Conservation (phyloP, 73 alveolate genomes). For the Symbiodinium pilosum region DNA sequence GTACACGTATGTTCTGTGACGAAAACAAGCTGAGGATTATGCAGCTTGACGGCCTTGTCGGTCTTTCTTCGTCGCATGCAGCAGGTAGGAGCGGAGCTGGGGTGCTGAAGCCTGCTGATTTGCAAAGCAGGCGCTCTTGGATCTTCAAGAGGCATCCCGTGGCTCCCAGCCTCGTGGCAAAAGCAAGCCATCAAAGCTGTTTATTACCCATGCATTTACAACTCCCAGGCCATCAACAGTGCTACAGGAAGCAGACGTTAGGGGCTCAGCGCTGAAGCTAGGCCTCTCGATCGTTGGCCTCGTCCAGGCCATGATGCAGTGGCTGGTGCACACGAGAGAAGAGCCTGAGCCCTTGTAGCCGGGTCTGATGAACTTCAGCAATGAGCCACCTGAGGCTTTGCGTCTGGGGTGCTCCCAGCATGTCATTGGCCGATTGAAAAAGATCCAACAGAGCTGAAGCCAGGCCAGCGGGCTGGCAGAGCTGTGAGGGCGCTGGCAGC, state of each 20-base stretch:
- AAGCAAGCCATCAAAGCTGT: too few species aligned
- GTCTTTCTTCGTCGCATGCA: conserved; percentile 46
- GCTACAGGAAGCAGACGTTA: not conserved
- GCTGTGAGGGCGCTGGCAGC: conserved; percentile 41
- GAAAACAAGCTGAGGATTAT: not conserved
- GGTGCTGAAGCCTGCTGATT: too few species aligned
- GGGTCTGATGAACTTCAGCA: too few species aligned
- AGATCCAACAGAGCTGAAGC: too few species aligned
- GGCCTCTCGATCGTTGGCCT: too few species aligned
- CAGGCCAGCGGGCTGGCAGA: conserved; percentile 77
- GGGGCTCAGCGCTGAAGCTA: not conserved
- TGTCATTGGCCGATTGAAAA: not conserved
- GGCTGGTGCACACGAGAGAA: conserved; percentile 52
- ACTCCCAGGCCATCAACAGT: not conserved
- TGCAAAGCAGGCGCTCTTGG: not conserved
- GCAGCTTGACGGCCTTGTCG: conserved; percentile 36
- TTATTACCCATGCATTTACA: too few species aligned
- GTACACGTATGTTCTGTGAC: not conserved
- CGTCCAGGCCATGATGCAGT: conserved; percentile 53
- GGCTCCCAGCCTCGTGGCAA: not conserved
- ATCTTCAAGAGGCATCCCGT: not conserved
- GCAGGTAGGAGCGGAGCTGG: too few species aligned
- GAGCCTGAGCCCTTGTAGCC: not conserved
- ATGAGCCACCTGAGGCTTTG: conserved; percentile 13
- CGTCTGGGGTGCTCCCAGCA: conserved; percentile 41